Evolutionary conservation across 1,284 basidiomycete genomes (phyloP).

Genomic region (Athelia psychrophila): DNA sequence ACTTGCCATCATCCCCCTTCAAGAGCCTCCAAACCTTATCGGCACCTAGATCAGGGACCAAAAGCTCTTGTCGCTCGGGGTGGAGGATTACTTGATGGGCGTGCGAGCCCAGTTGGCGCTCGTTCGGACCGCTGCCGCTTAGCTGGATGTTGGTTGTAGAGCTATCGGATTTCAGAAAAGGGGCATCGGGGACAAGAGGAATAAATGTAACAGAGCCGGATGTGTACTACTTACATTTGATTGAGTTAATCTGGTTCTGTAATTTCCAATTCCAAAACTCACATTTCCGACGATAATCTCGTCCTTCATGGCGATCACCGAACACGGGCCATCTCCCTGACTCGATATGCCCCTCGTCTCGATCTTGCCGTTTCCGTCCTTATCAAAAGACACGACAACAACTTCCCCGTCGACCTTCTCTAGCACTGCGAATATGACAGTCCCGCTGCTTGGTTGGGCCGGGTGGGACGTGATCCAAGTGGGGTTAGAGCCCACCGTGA

Average conservation of each 20-base stretch:
- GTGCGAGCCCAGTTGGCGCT: constrained; percentile 65
- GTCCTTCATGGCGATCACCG: constrained; percentile 44
- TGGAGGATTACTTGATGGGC: constrained; percentile 60
- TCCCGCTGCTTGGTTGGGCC: constrained; percentile 31
- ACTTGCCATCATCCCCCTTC: constrained; percentile 36
- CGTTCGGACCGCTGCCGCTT: constrained; percentile 55
- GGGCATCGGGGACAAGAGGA: constrained; percentile 43
- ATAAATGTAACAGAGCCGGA: constrained; percentile 52
- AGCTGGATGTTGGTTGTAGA: constrained; percentile 18
- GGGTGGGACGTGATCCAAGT: constrained; percentile 69
- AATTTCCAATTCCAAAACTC: constrained; percentile 22
- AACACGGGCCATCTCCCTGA: constrained; percentile 61
- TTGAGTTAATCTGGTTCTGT: neutral
- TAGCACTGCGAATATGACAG: constrained; percentile 50
- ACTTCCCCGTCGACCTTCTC: constrained; percentile 62
- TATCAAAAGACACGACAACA: constrained; percentile 49
- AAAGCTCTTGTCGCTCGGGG: constrained; percentile 45
- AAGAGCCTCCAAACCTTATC: constrained; percentile 61
- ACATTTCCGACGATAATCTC: constrained; percentile 68
- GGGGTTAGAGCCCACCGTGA: constrained; percentile 58
- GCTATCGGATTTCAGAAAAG: constrained; percentile 4
- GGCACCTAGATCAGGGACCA: constrained; percentile 70
- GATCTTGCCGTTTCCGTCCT: constrained; percentile 36
- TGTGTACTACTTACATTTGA: constrained; percentile 46
- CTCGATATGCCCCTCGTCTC: constrained; percentile 41